Evolutionary conservation across 129 eudicot genomes (phyloP).

Genomic region (Flaveria trinervia): DNA sequence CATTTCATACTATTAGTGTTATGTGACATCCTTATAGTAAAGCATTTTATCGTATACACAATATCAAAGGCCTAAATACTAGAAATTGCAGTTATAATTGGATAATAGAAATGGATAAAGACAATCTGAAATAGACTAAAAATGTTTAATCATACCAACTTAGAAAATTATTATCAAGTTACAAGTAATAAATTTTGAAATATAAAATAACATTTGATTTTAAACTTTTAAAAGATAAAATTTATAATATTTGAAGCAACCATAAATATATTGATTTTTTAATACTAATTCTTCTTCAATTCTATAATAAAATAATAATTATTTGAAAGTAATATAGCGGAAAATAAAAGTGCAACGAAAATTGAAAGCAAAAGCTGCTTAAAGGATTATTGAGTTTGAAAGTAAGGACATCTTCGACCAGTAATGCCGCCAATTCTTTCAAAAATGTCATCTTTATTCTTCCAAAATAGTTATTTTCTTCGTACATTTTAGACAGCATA

Average conservation of each 20-base stretch:
- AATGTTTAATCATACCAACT: not conserved
- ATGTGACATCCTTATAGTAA: no score
- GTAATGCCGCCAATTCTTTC: slow-evolving; percentile 17
- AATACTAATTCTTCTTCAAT: not conserved
- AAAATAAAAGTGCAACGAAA: not conserved
- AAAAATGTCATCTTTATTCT: not conserved
- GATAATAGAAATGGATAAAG: no score
- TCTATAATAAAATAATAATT: not conserved
- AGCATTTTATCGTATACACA: no score
- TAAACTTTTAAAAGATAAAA: not conserved
- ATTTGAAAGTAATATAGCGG: not conserved
- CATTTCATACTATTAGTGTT: no score
- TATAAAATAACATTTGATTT: not conserved
- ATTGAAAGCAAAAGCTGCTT: slow-evolving; percentile 33
- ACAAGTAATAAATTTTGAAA: not conserved
- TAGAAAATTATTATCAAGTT: not conserved
- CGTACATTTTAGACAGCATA: not conserved
- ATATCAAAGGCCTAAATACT: no score
- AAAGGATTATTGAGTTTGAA: slow-evolving; percentile 25
- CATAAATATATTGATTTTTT: not conserved
- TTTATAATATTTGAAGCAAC: not conserved
- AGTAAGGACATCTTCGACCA: slow-evolving; percentile 16
- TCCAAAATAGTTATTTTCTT: not conserved
- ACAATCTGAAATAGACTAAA: not conserved
- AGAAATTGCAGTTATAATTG: no score